Evolutionary conservation across 2,329 filamentous ascomycete genomes (phyloP).

Genomic region (Fusarium mundagurra): DNA sequence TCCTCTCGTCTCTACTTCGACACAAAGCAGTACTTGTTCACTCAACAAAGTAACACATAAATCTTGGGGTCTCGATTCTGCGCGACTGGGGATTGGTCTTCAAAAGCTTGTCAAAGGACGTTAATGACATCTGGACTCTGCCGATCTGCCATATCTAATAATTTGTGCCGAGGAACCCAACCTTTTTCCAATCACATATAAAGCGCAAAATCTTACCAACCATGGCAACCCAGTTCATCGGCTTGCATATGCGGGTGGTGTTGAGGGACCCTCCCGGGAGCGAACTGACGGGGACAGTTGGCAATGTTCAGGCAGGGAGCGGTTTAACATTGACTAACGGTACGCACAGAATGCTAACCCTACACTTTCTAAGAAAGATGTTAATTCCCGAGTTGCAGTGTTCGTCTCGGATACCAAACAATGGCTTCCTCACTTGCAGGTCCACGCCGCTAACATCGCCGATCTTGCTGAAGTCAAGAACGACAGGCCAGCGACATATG

Average conservation of each 20-base stretch:
- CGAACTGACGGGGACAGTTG: constrained; percentile 75
- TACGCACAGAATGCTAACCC: constrained; percentile 51
- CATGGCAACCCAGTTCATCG: constrained; percentile 74
- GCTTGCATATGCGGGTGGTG: constrained; percentile 78
- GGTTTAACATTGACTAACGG: constrained; percentile 78
- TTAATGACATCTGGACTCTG: constrained; percentile 37
- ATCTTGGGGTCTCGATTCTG: not conserved
- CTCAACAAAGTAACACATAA: not conserved
- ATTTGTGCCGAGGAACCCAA: constrained; percentile 12
- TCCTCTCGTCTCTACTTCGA: not conserved
- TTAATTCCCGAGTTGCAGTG: constrained; percentile 44
- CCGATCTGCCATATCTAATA: constrained; percentile 22
- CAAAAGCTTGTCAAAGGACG: constrained; percentile 4
- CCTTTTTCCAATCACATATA: not conserved
- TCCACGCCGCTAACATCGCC: constrained; percentile 57
- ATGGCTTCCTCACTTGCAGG: constrained; percentile 55
- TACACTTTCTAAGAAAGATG: not conserved
- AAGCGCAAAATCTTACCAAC: not conserved
- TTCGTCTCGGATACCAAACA: constrained; percentile 55
- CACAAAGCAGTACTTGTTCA: not conserved
- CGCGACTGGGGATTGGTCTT: constrained; percentile 3
- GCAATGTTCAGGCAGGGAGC: constrained; percentile 72
- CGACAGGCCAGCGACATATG: constrained; percentile 42
- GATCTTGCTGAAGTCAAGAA: constrained; percentile 56
- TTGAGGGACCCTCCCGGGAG: constrained; percentile 72